A percentile compares a stretch with the other conserved stretches of the same genome.
Evolutionary conservation across 148 eudicot species (phyloP).

Genomic region (Camellia lanceoleosa): DNA sequence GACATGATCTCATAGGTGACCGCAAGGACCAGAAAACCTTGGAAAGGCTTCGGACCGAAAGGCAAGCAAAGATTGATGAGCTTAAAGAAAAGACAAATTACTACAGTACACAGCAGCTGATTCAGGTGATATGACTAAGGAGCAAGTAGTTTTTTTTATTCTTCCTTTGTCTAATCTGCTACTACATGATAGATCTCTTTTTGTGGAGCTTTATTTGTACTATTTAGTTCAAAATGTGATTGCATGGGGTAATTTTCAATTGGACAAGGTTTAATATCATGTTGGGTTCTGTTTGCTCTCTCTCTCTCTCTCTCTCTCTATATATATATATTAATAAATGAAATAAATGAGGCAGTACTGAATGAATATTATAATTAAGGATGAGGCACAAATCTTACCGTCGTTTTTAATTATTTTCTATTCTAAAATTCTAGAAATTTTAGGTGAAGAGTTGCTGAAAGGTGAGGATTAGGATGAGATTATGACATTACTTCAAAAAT

Average conservation of each 20-base stretch:
- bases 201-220: not conserved
- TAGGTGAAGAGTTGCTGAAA: slow-evolving; percentile 2
- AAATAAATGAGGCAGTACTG: not conserved
- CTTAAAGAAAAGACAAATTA: slow-evolving; percentile 91
- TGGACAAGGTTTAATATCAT: not conserved
- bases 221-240: not conserved
- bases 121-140: slow-evolving; percentile 56
- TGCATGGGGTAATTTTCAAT: not conserved
- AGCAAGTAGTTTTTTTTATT: not conserved
- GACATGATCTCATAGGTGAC: slow-evolving; percentile 50
- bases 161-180: not conserved
- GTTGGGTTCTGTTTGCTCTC: not conserved
- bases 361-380: not conserved
- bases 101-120: slow-evolving; percentile 86
- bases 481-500: not conserved
- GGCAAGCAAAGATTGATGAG: slow-evolving; percentile 87
- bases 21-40: slow-evolving; percentile 74
- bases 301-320: too few relatives aligned
- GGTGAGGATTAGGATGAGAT: not conserved
- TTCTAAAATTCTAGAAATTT: not conserved
- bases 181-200: slow-evolving; percentile 7
- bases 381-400: not conserved
- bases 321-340: not conserved
- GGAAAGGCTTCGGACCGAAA: slow-evolving; percentile 79
- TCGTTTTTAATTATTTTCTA: not conserved